Evolutionary conservation across 768 basidiomycete species (phyloP).

Genomic region (Chalciporus sphaerocephalus): DNA sequence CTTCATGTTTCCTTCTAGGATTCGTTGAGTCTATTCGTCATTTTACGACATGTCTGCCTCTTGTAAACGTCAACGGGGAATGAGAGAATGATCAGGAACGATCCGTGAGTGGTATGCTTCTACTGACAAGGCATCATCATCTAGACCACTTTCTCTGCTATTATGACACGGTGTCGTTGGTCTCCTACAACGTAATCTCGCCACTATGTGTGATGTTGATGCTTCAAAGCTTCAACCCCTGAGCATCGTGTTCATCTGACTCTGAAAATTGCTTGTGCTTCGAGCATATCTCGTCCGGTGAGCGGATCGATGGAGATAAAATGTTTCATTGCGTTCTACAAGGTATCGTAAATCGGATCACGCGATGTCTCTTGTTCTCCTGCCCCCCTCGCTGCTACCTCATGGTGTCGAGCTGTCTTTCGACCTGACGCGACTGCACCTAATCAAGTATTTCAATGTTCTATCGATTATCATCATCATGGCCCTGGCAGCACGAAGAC

Average conservation of each 20-base stretch:
- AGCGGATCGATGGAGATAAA: conserved; percentile 11
- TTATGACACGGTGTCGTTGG: conserved; percentile 25
- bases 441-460: neutral
- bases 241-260: neutral
- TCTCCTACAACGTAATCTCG: conserved; percentile 7
- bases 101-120: neutral
- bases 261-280: neutral
- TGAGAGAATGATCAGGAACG: conserved; percentile 2
- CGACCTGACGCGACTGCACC: neutral
- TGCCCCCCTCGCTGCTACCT: conserved; percentile 2
- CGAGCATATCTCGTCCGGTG: conserved; percentile 6
- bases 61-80: conserved; percentile 3
- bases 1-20: neutral
- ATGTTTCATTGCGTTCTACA: neutral
- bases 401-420: conserved; percentile 3
- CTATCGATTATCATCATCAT: conserved; percentile 7
- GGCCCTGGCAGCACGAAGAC: neutral
- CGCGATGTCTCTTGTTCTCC: neutral
- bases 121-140: neutral
- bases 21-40: neutral
- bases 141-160: neutral
- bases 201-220: neutral
- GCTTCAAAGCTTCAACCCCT: neutral
- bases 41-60: neutral
- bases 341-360: neutral